Evolutionary conservation across 2,329 filamentous ascomycete species (phyloP), one percentile per base, ranked within the genome.

Genomic region (Lachnum nothofagi): DNA sequence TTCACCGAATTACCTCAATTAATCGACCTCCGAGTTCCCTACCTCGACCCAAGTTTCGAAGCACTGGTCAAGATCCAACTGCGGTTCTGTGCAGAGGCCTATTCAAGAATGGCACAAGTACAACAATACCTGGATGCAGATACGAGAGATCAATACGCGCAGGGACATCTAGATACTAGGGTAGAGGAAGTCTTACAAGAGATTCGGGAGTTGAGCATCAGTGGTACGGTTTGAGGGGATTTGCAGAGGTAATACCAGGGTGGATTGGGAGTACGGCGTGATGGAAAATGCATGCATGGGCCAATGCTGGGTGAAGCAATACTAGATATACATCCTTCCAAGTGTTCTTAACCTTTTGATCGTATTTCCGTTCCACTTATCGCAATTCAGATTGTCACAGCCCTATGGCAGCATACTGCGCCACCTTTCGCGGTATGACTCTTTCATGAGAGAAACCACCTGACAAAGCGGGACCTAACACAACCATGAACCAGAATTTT

Each of bases 11-110:
- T 98, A 46, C 93, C 93, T 1, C 91, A 97, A 70, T 79, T 98
- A 45, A 97, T 98, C 68, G 93, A 98, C 65, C 78, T 98, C 53
- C 86, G 93, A 48, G 93, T 98, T 12, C 94, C 94, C 0, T 98
- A 98, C 66, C 81, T 98, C 49, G 93, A 98, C 63, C 94, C 94
- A 0, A 91, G 85, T 54, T 98, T 98, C 65, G 93, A 98, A 71
- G 93, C 94, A 0, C 82, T 98, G 44, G 93, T 98, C 68, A 98
- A 98, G 77, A 98, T 98, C 59, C 93, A 98, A 73, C 70, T 98
- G 63, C 80, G 93, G 31, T 98, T 98, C 74, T 98, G 94, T 64
- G 93, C 94, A 6, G 93, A 98, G 72, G 93, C 93, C 1, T 98
- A 98, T 70, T 91, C 85, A 54, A 79, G 93, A 41, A 98, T 98